A percentile compares a stretch with the other conserved stretches of the same genome.
phyloP scores from a whole-genome alignment of 495 filamentous ascomycete species.

The Hypoxylon intermedium region DNA sequence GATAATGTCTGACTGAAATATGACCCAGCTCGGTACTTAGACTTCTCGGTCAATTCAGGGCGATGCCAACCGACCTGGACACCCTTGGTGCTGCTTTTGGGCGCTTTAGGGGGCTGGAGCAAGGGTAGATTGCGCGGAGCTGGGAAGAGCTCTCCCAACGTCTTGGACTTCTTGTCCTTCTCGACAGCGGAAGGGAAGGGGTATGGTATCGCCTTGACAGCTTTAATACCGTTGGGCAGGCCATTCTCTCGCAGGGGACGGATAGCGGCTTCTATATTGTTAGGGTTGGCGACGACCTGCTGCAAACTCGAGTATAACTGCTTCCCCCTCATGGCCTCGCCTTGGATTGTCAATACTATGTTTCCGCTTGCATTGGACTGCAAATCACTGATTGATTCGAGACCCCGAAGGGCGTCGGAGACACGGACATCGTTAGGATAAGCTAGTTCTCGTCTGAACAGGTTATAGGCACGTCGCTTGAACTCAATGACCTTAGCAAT shows the following conservation, averaged over 20 bases:
- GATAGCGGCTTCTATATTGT: slow-evolving; percentile 39
- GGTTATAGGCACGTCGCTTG: slow-evolving; percentile 50
- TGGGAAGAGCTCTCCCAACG: slow-evolving; percentile 81
- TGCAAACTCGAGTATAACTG: slow-evolving; percentile 87
- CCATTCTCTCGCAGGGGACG: slow-evolving; percentile 64
- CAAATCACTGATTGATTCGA: slow-evolving; percentile 32
- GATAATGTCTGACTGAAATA: slow-evolving; percentile 63
- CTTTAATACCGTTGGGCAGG: slow-evolving; percentile 75
- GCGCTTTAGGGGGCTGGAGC: slow-evolving; percentile 74
- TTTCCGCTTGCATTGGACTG: slow-evolving; percentile 51
- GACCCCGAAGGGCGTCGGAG: slow-evolving; percentile 23
- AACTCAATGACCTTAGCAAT: slow-evolving; percentile 50
- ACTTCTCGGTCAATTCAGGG: slow-evolving; percentile 60
- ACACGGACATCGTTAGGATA: slow-evolving; percentile 42
- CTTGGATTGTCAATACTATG: slow-evolving; percentile 73
- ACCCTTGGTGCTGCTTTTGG: slow-evolving; percentile 67
- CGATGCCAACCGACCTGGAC: slow-evolving; percentile 69
- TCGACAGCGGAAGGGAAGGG: slow-evolving; percentile 42
- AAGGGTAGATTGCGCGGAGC: slow-evolving; percentile 70
- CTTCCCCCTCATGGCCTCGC: slow-evolving; percentile 71
- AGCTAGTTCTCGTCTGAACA: slow-evolving; percentile 49
- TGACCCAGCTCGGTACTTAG: slow-evolving; percentile 61
- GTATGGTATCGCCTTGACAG: slow-evolving; percentile 70
- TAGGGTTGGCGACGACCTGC: slow-evolving; percentile 54
- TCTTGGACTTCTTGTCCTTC: slow-evolving; percentile 60